A percentile compares a stretch with the other conserved stretches of the same genome.
phyloP scores from a whole-genome alignment of 106 monocot genomes.

The Amphibolis antarctica region DNA sequence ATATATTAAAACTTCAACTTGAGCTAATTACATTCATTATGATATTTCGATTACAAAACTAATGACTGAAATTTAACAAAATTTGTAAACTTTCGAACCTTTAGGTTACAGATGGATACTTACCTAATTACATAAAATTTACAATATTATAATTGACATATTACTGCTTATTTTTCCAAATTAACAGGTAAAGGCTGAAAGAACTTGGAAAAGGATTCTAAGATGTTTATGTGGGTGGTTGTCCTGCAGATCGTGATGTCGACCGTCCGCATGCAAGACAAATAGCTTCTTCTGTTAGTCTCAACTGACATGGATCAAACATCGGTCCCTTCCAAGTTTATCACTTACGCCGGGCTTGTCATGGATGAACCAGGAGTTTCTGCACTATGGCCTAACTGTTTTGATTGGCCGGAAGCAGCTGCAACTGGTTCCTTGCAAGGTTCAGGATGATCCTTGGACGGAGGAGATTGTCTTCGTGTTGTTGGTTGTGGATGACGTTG shows the following conservation, averaged over 20 bases:
- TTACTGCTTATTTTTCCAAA: background rate
- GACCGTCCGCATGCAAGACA: constrained; percentile 6
- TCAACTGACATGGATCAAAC: background rate
- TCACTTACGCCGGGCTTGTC: background rate
- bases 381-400: background rate
- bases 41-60: too few species aligned
- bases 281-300: constrained; percentile 3
- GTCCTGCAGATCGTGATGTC: constrained; percentile 11
- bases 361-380: background rate
- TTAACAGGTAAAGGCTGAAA: background rate
- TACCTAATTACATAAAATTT: too few species aligned
- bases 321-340: background rate
- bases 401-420: background rate
- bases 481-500: background rate
- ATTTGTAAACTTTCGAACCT: too few species aligned
- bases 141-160: background rate
- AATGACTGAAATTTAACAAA: too few species aligned
- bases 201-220: background rate
- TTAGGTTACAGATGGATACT: too few species aligned
- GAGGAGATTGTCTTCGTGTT: background rate
- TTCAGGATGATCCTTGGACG: background rate
- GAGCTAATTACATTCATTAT: too few species aligned
- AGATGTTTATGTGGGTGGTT: background rate
- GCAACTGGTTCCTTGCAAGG: background rate
- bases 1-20: too few species aligned